Conservation (phyloP, 805 yeast genomes). For the Pichia cephalocereana region DNA sequence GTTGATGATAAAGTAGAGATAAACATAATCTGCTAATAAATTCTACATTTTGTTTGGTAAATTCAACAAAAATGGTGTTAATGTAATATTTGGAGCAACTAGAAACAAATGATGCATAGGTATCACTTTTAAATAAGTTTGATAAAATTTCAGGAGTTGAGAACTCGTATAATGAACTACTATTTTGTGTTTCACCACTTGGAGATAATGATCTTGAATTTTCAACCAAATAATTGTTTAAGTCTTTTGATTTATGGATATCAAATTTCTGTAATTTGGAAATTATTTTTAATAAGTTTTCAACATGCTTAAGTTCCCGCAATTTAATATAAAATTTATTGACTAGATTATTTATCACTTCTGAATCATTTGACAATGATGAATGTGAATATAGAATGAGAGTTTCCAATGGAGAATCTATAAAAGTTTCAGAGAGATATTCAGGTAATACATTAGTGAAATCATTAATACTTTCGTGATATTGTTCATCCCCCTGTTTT, state of each 20-base stretch:
- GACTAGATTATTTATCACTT: neutral
- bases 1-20: neutral
- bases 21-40: constrained; percentile 14
- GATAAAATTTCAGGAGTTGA: constrained; percentile 27
- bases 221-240: constrained; percentile 5
- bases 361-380: neutral
- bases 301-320: neutral
- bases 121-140: constrained; percentile 23
- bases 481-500: constrained; percentile 14
- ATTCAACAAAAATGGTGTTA: constrained; percentile 13
- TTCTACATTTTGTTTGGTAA: constrained; percentile 6
- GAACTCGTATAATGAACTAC: constrained; percentile 21
- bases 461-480: constrained; percentile 21
- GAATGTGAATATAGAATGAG: constrained; percentile 23
- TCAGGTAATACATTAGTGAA: constrained; percentile 29
- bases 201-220: constrained; percentile 7
- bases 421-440: constrained; percentile 22
- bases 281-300: constrained; percentile 3
- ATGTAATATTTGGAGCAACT: constrained; percentile 18
- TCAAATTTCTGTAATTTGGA: constrained; percentile 7
- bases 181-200: neutral
- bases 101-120: constrained; percentile 13
- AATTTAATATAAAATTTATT: constrained; percentile 5
- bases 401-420: constrained; percentile 26
- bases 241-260: constrained; percentile 8